Evolutionary conservation across 345 rosid species (phyloP).

Genomic region (Turnera subulata): DNA sequence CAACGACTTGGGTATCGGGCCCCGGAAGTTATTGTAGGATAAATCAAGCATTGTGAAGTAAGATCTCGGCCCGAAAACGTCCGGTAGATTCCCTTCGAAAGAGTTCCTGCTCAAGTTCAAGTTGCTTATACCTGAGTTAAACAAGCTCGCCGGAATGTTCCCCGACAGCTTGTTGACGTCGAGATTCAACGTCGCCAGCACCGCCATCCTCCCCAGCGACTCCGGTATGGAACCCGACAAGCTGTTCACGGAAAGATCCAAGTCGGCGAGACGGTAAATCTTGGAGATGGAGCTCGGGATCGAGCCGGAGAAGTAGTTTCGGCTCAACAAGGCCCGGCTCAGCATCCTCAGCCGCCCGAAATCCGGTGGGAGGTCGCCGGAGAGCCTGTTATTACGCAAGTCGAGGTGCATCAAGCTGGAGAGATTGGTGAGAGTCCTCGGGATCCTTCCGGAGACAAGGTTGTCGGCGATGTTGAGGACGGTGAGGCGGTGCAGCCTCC

Average conservation of each 20-base stretch:
- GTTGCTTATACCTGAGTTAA: conserved; percentile 51
- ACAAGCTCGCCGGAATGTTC: conserved; percentile 45
- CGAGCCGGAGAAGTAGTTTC: conserved; percentile 52
- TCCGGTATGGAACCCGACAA: conserved; percentile 60
- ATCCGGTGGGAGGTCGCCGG: conserved; percentile 52
- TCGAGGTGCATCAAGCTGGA: conserved; percentile 82
- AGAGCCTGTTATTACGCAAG: conserved; percentile 56
- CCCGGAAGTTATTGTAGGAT: conserved; percentile 55
- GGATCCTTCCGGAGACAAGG: conserved; percentile 57
- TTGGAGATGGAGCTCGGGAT: conserved; percentile 51
- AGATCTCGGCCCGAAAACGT: conserved; percentile 66
- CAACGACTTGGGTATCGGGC: conserved; percentile 57
- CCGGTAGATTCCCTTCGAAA: conserved; percentile 54
- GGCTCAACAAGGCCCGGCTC: conserved; percentile 68
- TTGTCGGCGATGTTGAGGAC: conserved; percentile 83
- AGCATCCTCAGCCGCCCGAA: conserved; percentile 64
- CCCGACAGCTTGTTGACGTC: conserved; percentile 67
- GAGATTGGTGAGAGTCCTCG: conserved; percentile 50
- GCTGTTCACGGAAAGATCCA: conserved; percentile 66
- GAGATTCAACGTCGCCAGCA: conserved; percentile 70
- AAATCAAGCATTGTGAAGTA: conserved; percentile 72
- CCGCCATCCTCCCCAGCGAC: conserved; percentile 74
- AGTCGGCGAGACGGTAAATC: conserved; percentile 79
- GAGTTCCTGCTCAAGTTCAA: conserved; percentile 65
- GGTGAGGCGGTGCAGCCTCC: conserved; percentile 53